phyloP scores from a whole-genome alignment of 495 filamentous ascomycete species.

The Penicillium canariense region DNA sequence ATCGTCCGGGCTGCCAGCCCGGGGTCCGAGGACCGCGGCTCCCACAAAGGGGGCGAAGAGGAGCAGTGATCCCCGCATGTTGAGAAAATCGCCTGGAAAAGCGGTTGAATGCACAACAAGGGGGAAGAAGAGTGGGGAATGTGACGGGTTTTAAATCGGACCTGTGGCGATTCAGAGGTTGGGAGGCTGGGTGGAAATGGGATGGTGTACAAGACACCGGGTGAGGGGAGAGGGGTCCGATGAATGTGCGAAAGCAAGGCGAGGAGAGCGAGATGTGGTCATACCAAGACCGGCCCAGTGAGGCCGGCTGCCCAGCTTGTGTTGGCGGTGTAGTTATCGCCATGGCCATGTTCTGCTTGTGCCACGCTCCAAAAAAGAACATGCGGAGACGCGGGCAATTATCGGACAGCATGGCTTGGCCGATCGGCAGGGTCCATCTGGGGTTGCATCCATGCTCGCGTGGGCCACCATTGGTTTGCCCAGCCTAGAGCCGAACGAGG shows the following conservation, averaged over 20 bases:
- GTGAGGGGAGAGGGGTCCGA: slow-evolving; percentile 1
- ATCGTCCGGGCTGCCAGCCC: slow-evolving; percentile 9
- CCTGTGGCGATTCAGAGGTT: neutral
- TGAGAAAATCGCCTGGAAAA: slow-evolving; percentile 9
- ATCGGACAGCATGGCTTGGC: slow-evolving; percentile 13
- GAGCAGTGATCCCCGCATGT: slow-evolving; percentile 31
- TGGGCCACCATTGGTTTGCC: too few species aligned
- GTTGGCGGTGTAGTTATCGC: neutral
- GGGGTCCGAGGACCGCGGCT: slow-evolving; percentile 30
- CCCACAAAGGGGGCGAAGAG: slow-evolving; percentile 34
- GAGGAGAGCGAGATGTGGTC: neutral
- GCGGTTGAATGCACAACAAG: slow-evolving; percentile 12
- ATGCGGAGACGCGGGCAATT: slow-evolving; percentile 19
- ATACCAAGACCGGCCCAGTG: neutral
- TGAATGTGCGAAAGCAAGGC: slow-evolving; percentile 4
- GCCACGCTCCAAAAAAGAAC: neutral
- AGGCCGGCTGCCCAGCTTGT: neutral
- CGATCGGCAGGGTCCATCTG: slow-evolving; percentile 12
- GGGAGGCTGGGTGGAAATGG: neutral
- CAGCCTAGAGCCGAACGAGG: neutral
- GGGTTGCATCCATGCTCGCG: neutral
- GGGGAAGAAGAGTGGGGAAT: neutral
- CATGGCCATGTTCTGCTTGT: neutral
- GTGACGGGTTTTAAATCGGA: slow-evolving; percentile 5
- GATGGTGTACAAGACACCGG: neutral